Conservation (phyloP, 1,284 basidiomycete species). For the Nidula niveotomentosa region DNA sequence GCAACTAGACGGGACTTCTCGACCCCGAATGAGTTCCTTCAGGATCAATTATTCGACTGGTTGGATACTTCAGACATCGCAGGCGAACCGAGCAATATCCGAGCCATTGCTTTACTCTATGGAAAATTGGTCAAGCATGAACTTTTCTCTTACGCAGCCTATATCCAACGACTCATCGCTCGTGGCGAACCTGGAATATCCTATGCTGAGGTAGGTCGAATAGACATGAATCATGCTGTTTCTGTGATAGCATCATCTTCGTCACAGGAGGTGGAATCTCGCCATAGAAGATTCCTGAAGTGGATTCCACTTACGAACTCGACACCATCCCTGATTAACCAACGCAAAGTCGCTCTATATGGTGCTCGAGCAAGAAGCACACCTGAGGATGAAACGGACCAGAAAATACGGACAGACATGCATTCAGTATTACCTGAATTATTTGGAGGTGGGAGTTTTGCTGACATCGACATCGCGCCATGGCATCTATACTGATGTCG, state of each 20-base stretch:
- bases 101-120: conserved; percentile 70
- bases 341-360: conserved; percentile 67
- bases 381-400: conserved; percentile 66
- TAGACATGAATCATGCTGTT: not conserved
- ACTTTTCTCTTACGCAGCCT: conserved; percentile 83
- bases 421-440: conserved; percentile 63
- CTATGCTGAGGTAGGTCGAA: conserved; percentile 44
- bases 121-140: conserved; percentile 78
- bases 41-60: conserved; percentile 84
- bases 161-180: conserved; percentile 84
- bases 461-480: not conserved
- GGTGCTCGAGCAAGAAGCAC: conserved; percentile 65
- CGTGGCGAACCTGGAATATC: conserved; percentile 70
- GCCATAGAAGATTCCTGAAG: conserved; percentile 66
- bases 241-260: conserved; percentile 4
- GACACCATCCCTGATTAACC: conserved; percentile 56
- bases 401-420: conserved; percentile 67
- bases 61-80: conserved; percentile 70
- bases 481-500: not conserved
- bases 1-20: conserved; percentile 56
- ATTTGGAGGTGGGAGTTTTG: conserved; percentile 55
- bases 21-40: conserved; percentile 59
- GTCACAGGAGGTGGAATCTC: conserved; percentile 39
- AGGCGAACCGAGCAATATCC: conserved; percentile 55
- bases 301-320: conserved; percentile 68